Base-by-base conservation (phyloP, 768 basidiomycete genomes). In the Trametes gibbosa region DNA sequence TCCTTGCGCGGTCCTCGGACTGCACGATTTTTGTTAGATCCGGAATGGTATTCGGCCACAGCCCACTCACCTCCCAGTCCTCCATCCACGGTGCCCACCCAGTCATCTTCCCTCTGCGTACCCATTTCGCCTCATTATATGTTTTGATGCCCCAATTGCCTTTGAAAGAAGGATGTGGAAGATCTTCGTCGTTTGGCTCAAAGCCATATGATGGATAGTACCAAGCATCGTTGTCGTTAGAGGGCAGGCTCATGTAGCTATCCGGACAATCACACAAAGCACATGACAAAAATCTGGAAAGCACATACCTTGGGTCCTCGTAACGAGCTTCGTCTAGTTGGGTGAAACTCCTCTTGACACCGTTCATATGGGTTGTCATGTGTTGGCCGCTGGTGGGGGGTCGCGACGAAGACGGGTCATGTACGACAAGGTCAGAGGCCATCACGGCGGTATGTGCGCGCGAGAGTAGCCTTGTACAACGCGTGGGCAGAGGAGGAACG, bases 101-200 rank as follows among this genome's bases (percentile, higher is more conserved):
- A 27, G 84, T 82, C 59, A 92, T 84, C 73, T 95, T 94, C 46
- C 92, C 90, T 69, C 80, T 82, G 17, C 91, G 83, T 49, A 89
- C 79, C 91, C 91, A 94, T 68, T 91, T 79, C 19, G 89, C 84
- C n/a, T 85, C 86, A 69, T 84, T 84, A 58, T 79, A 73, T 10
- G 79, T 81, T 74, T 95, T 95, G 59, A 85, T 82, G 2, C 92
- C 92, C 90, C 92, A 94, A 65, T 95, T 95, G 35, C 92, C 88
- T 43, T 79, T 76, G 13, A 77, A 77, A 40, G 79, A 73, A 32
- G 79, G 77, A 29, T 41, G 67, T 19, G 77, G 65, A 37, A 55
- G 62, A 7, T 86, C 84, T 56, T 76, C 63, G 23, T 86, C 85
- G 55, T 79, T 85, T 16, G 85, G 85, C 57, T 82, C 81, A 67